Conservation (phyloP, 2,329 filamentous ascomycete genomes). For the Pseudopithomyces maydicus region DNA sequence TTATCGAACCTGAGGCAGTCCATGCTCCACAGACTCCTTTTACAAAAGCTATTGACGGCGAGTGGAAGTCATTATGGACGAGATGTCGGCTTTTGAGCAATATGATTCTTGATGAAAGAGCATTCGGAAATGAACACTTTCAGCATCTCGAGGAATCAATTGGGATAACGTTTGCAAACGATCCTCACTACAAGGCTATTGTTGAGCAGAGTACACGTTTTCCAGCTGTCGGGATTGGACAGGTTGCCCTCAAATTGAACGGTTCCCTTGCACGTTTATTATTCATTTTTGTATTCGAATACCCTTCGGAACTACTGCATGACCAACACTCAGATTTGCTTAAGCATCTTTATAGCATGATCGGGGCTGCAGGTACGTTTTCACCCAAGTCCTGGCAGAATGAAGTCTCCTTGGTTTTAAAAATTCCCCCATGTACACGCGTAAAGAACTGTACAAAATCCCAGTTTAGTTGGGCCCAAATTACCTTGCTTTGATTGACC, state of each 20-base stretch:
- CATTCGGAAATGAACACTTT: neutral
- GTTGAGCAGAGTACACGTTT: conserved; percentile 2
- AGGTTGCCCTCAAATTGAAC: conserved; percentile 2
- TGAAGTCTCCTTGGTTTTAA: neutral
- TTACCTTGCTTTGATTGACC: neutral
- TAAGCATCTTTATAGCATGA: conserved; percentile 3
- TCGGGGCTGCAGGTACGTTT: conserved; percentile 3
- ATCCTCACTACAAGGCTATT: conserved; percentile 4
- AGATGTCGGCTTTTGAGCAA: neutral
- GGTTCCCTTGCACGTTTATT: neutral
- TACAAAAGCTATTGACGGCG: conserved; percentile 4
- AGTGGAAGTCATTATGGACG: conserved; percentile 1
- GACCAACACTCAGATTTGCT: conserved; percentile 4
- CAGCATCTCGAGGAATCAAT: neutral
- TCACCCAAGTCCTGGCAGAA: neutral
- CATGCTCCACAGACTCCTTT: conserved; percentile 1
- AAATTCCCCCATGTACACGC: neutral
- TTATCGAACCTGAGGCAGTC: neutral
- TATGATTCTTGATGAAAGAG: neutral
- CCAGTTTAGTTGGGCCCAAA: neutral
- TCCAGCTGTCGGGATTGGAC: neutral
- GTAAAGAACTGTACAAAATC: neutral
- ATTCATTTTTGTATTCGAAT: conserved; percentile 6
- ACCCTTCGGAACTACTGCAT: neutral
- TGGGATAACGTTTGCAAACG: neutral